Evolutionary conservation across 495 filamentous ascomycete genomes (phyloP), one percentile per base, ranked within the genome.

Genomic region (Evernia prunastri): DNA sequence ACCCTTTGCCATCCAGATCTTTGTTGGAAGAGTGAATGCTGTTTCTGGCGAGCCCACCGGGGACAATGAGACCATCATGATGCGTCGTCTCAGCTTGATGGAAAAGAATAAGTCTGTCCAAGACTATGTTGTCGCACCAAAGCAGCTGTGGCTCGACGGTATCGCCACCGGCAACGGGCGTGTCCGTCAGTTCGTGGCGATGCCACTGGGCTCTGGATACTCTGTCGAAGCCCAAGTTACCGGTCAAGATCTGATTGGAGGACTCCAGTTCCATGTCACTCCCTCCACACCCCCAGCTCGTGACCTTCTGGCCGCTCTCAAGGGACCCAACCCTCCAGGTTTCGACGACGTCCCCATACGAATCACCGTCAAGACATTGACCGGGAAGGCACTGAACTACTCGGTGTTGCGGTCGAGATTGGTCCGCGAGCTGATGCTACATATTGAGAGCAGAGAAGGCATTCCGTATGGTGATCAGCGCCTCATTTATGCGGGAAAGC

Each of bases 91-190:
- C 6, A 64, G n/a, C 20, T 51, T 60, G 18, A 45, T 68, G 23
- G 23, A 47, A 1, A 51, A 63, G 1, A 23, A 60, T 0, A 59
- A 73, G 61, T 62, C 63, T 36, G 57, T 77, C 29, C 80, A 80
- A 63, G 79, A 83, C 58, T 83, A 82, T 57, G 51, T 82, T 8
- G 77, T 82, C 31, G 66, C 72, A 10, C 79, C 79, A 2, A 33
- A 56, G 0, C 81, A 82, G 66, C 66, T 33, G 10, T 81, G 79
- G 80, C 70, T 84, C 2, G 79, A 83, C 59, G 81, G 81, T 17
- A 73, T 81, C 29, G 74, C 69, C 12, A 61, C 29, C 66, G 15
- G 67, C 54, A 18, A 68, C 59, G 37, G 70, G 66, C 18, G 20
- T 6, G 71, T 75, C 23, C 70, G 69, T 51, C 68, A 70, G 43